A percentile compares a stretch with the other conserved stretches of the same genome.
Evolutionary conservation across 495 filamentous ascomycete species (phyloP).

Genomic region (Penicillium paradoxum): DNA sequence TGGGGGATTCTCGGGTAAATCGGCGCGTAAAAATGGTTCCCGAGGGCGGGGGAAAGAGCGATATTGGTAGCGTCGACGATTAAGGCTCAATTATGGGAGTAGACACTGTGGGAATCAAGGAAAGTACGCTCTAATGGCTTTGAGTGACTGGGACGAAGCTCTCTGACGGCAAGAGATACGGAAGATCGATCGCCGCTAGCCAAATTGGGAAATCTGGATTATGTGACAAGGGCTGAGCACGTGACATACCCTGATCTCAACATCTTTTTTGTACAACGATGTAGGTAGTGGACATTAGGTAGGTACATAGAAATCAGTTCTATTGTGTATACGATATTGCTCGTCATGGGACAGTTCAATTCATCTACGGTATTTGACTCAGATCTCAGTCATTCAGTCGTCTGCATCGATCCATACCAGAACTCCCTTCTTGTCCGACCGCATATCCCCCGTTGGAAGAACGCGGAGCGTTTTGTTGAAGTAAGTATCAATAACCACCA

Average conservation of each 20-base stretch:
- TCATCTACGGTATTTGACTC: neutral
- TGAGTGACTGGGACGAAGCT: constrained; percentile 22
- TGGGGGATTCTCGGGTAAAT: constrained; percentile 6
- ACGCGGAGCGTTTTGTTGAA: constrained; percentile 83
- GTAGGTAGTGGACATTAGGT: no score
- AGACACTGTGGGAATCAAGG: neutral
- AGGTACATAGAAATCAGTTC: no score
- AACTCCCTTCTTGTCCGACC: constrained; percentile 66
- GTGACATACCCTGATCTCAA: constrained; percentile 17
- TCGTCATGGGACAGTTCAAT: neutral
- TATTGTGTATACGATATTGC: no score
- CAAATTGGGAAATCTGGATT: constrained; percentile 15
- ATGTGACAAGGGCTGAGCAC: constrained; percentile 31
- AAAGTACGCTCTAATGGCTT: constrained; percentile 2
- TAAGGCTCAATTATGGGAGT: neutral
- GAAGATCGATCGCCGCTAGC: constrained; percentile 36
- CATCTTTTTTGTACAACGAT: no score
- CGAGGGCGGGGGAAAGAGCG: neutral
- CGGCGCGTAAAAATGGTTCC: neutral
- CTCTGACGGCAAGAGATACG: constrained; percentile 27
- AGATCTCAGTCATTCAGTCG: constrained; percentile 22
- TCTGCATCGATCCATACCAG: constrained; percentile 60
- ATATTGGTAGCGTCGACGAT: neutral
- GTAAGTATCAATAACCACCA: constrained; percentile 79
- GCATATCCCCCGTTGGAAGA: constrained; percentile 67